Percentiles rank a stretch among this genome's conserved stretches.
Evolutionary conservation across 768 basidiomycete species (phyloP).

Genomic region (Sarcomyxa edulis): DNA sequence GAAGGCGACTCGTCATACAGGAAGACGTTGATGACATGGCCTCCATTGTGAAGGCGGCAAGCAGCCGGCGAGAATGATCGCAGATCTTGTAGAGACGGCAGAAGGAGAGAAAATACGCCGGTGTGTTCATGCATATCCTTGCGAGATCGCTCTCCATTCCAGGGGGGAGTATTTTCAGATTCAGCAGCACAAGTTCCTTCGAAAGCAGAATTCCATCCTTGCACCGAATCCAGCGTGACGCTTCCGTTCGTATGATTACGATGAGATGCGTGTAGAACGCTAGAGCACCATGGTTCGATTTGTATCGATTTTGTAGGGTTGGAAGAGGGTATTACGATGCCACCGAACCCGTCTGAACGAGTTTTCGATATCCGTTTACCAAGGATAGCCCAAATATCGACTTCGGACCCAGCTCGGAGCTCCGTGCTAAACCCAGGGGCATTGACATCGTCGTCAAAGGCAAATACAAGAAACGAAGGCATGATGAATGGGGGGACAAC

Average conservation of each 20-base stretch:
- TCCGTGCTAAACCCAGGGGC: no score
- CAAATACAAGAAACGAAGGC: constrained; percentile 24
- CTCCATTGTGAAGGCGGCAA: constrained; percentile 6
- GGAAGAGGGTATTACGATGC: constrained; percentile 23
- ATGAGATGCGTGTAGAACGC: no score
- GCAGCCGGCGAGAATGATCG: constrained; percentile 2
- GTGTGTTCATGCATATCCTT: constrained; percentile 1
- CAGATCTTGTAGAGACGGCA: constrained; percentile 11
- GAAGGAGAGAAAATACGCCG: constrained; percentile 14
- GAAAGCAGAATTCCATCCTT: no score
- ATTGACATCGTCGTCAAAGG: constrained; percentile 11
- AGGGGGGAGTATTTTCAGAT: no score
- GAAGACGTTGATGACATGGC: constrained; percentile 4
- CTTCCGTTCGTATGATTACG: no score
- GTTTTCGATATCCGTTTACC: constrained; percentile 19
- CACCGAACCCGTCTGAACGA: constrained; percentile 27
- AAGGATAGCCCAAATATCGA: constrained; percentile 19
- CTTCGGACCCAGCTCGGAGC: constrained; percentile 13
- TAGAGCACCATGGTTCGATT: no score
- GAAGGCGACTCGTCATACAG: not conserved
- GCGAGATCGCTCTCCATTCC: no score
- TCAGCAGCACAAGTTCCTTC: no score
- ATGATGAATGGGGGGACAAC: constrained; percentile 60
- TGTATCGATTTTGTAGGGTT: not conserved
- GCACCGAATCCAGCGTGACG: no score